Percentiles rank a stretch among this genome's conserved stretches.
These are phyloP conservation scores for Chaetoscypha palmicola DNA, from an alignment of 2,329 filamentous ascomycete species.

Conservation along the genomic window DNA sequence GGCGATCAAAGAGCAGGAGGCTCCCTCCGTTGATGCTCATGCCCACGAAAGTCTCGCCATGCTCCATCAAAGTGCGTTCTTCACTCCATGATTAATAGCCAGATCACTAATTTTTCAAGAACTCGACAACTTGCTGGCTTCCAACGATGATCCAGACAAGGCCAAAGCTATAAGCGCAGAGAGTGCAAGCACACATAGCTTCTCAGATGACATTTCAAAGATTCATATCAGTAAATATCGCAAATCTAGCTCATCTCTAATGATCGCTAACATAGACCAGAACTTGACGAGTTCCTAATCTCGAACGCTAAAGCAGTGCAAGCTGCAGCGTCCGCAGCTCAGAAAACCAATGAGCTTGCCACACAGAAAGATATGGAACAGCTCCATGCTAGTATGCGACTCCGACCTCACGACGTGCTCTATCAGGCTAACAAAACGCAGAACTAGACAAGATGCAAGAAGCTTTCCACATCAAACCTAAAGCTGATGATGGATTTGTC, in stretches of 20 bases:
- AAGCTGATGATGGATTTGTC: not conserved
- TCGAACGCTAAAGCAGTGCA: not conserved
- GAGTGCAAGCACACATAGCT: not conserved
- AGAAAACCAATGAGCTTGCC: not conserved
- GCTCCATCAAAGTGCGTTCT: slow-evolving; percentile 3
- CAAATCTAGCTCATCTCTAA: not conserved
- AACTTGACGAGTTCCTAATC: slow-evolving; percentile 4
- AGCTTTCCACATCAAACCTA: slow-evolving; percentile 1
- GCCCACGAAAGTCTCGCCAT: slow-evolving; percentile 5
- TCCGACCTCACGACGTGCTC: not conserved
- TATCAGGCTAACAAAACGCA: not conserved
- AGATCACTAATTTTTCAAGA: not conserved
- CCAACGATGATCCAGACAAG: not conserved
- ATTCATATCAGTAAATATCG: not conserved
- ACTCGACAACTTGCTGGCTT: not conserved
- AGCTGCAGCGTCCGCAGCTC: not conserved
- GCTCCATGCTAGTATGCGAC: slow-evolving; percentile 7
- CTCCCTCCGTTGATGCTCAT: not conserved
- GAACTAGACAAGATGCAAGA: slow-evolving; percentile 9
- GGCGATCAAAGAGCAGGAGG: not conserved
- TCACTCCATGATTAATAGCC: not conserved
- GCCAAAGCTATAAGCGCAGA: no score
- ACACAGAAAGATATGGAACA: slow-evolving; percentile 2
- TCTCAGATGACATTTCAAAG: not conserved
- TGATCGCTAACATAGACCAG: slow-evolving; percentile 1